Conservation (phyloP, 371 early-diverging fungal genomes). For the Coemansia sp. region DNA sequence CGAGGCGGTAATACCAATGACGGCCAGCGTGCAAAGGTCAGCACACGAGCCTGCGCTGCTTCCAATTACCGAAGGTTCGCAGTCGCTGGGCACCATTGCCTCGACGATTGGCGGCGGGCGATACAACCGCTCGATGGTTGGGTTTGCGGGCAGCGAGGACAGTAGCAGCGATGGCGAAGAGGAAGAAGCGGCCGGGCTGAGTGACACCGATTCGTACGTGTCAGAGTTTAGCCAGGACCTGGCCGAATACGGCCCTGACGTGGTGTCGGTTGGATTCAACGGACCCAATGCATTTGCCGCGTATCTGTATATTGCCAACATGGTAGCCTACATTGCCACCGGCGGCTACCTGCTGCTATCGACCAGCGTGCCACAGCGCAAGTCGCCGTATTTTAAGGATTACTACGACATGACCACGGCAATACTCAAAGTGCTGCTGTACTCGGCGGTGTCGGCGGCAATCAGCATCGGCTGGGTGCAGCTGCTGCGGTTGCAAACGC, state of each 20-base stretch:
- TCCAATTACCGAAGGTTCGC: slow-evolving; percentile 12
- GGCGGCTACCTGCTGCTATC: slow-evolving; percentile 36
- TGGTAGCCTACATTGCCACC: slow-evolving; percentile 3
- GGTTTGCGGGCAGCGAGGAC: slow-evolving; percentile 7
- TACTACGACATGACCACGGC: slow-evolving; percentile 35
- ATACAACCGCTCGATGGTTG: slow-evolving; percentile 19
- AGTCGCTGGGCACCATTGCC: slow-evolving; percentile 19
- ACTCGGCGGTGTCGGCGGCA: slow-evolving; percentile 17
- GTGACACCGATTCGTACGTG: slow-evolving; percentile 38
- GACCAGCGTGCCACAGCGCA: slow-evolving; percentile 23
- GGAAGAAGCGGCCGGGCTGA: background rate
- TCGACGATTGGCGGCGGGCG: slow-evolving; percentile 3
- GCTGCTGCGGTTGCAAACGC: slow-evolving; percentile 40
- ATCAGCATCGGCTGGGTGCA: slow-evolving; percentile 40
- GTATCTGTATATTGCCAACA: slow-evolving; percentile 29
- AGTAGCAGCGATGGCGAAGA: slow-evolving; percentile 3
- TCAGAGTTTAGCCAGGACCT: slow-evolving; percentile 47
- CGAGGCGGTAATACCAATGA: background rate
- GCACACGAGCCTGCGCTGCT: slow-evolving; percentile 31
- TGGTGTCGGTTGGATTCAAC: slow-evolving; percentile 11
- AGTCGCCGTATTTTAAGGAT: slow-evolving; percentile 39
- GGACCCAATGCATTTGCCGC: slow-evolving; percentile 32
- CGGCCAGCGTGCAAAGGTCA: slow-evolving; percentile 1
- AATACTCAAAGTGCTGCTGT: slow-evolving; percentile 13
- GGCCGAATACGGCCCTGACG: slow-evolving; percentile 24